Evolutionary conservation across 176 grass and related monocot genomes (phyloP).

Genomic region (Canna indica): DNA sequence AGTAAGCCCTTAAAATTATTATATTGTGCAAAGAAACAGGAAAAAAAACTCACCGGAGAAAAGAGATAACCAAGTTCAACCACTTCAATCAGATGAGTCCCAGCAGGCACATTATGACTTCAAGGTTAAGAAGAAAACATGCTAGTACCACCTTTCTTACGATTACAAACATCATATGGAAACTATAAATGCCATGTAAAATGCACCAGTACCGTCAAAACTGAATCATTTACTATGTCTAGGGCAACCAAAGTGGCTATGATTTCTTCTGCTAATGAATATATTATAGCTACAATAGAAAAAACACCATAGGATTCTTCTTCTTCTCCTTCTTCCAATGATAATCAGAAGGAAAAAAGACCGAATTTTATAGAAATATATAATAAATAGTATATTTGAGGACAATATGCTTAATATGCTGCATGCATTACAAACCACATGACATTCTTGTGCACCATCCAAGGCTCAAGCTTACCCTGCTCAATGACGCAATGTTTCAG

Average conservation of each 20-base stretch:
- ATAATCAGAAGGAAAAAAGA: no score
- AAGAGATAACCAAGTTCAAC: constrained; percentile 83
- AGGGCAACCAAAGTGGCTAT: neutral
- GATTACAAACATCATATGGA: neutral
- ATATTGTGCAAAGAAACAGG: neutral
- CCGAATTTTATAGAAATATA: no score
- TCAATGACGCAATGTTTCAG: no score
- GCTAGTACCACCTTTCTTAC: neutral
- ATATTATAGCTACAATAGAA: neutral
- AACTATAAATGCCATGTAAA: neutral
- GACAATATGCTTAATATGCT: neutral
- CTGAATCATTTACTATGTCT: no score
- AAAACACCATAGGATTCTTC: no score
- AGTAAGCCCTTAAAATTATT: constrained; percentile 12
- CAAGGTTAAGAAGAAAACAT: constrained; percentile 20
- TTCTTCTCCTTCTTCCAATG: neutral
- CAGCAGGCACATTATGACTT: constrained; percentile 85
- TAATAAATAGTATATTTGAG: neutral
- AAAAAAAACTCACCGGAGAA: constrained; percentile 60
- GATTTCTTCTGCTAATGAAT: neutral
- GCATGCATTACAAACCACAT: neutral
- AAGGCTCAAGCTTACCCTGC: no score
- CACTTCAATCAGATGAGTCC: constrained; percentile 93
- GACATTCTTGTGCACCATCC: neutral
- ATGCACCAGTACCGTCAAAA: no score